Base-by-base conservation (phyloP, 305 asterid genomes). In the Fraxinus angustifolia region DNA sequence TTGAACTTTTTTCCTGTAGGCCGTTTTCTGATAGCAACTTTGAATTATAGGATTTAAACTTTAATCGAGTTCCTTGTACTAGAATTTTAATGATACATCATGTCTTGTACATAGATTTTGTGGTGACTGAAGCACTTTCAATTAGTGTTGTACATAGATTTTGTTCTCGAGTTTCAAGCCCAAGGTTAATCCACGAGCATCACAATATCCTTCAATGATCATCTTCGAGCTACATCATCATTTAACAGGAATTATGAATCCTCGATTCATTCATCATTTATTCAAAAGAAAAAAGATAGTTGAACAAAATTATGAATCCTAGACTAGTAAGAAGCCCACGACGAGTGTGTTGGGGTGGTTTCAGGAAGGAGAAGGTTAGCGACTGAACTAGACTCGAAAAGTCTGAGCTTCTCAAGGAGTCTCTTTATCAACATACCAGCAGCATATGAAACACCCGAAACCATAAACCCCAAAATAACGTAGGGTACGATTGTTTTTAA, bases 371-470 rank as follows among this genome's bases (percentile, higher is more conserved):
- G 19, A 68, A 86, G 28, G 79, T 76, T 75, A 40, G 86, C 50
- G 48, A 78, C 78, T 2, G 94, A 76, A 83, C 86, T 83, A 21
- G 93, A 14, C 77, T 82, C 60, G 77, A 92, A 92, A 79, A 90
- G 72, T 40, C 91, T 92, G 11, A 90, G 86, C 88, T 89, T 87
- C 80, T 85, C 87, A 82, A 95, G 81, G n/a, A 95, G 85, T 35
- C 90, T 87, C 50, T 87, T 90, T 53, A 89, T 84, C 33, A 91
- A 76, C 42, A 73, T 79, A 6, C 99, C 99, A 8, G 92, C 96
- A 33, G 88, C 97, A 65, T 87, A 95, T 0, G 95, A 88, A 36
- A 92, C 85, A 3, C 97, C 98, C 0, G 97, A 91, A 73, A 81
- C 93, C 86, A 82, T 77, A 71, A 93, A 73, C 16, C 97, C 99